A percentile compares a stretch with the other conserved stretches of the same genome.
Evolutionary conservation across 2,329 filamentous ascomycete genomes (phyloP).

Genomic region (Huntiella savannae): DNA sequence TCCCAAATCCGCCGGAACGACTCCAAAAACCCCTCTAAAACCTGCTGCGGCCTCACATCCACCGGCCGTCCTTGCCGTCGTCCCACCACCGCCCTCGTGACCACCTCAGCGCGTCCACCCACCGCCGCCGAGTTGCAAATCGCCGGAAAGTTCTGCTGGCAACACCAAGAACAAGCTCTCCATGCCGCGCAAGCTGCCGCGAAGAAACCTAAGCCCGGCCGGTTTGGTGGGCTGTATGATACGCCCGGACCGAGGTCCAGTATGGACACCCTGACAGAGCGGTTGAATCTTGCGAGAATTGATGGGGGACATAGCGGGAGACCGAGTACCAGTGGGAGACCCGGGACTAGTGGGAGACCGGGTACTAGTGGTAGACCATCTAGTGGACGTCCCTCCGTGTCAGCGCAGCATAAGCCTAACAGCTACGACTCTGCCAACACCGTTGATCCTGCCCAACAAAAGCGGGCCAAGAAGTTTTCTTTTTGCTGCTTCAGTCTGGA

Average conservation of each 20-base stretch:
- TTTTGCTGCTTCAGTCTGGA: conserved; percentile 7
- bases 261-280: conserved; percentile 69
- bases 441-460: background rate
- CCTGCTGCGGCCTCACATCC: conserved; percentile 73
- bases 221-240: conserved; percentile 47
- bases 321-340: too few species aligned
- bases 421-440: too few species aligned
- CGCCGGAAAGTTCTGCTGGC: conserved; percentile 71
- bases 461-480: background rate
- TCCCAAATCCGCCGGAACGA: conserved; percentile 40
- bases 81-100: conserved; percentile 26
- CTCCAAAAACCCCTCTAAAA: conserved; percentile 65
- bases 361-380: too few species aligned
- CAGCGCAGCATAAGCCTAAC: too few species aligned
- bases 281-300: conserved; percentile 56
- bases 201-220: too few species aligned
- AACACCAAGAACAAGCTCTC: conserved; percentile 74
- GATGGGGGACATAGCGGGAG: conserved; percentile 23
- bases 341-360: too few species aligned
- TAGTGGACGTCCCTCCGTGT: too few species aligned
- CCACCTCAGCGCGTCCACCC: conserved; percentile 13
- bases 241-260: too few species aligned
- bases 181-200: conserved; percentile 22
- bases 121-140: conserved; percentile 20
- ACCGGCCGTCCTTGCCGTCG: conserved; percentile 71